Base-by-base conservation (phyloP, 352 stramenopile genomes). In the Elongisporangium senticosum region DNA sequence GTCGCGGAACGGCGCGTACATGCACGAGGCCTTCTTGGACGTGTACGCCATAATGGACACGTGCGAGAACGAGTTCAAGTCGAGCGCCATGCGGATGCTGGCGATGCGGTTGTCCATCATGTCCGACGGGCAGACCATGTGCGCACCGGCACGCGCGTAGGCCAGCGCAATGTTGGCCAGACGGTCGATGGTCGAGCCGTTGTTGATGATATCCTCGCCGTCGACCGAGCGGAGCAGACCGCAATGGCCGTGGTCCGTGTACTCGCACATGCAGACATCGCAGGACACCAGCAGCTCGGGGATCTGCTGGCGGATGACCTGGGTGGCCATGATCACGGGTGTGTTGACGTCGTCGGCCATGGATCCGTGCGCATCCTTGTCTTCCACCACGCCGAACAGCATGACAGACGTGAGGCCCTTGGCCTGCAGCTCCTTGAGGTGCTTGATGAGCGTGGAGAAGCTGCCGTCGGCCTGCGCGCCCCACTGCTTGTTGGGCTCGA, bases 1-100 rank as follows among this genome's bases (percentile, higher is more conserved):
- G 71, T 99, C 95, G 58, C 97, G 87, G 85, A 98, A 98, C 47
- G 93, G 93, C 56, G 90, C 93, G 71, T 98, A 98, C 83, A 97
- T 98, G 61, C 92, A 93, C 43, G 86, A 97, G 7, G 94, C 93
- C 72, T 98, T 98, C 74, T 99, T 99, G 56, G 97, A 98, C 56
- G 97, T 99, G 86, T 99, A 99, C 19, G 96, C 90, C 73, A 99
- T 95, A 74, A 99, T 99, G 39, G 90, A 98, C 58, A 99, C 96
- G 82, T 99, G 93, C 61, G 93, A 96, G 77, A 98, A 99, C 51
- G 92, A 95, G 64, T 98, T 89, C 8, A 87, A 86, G 69, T 99
- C 96, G 50, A 99, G 87, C 43, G 91, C 85, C 69, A 93, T 77
- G 60, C 97, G 89, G 69, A 99, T 98, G 21, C 85, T 84, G 39